Base-by-base conservation (phyloP, 2,329 filamentous ascomycete genomes). In the Fusarium mundagurra region DNA sequence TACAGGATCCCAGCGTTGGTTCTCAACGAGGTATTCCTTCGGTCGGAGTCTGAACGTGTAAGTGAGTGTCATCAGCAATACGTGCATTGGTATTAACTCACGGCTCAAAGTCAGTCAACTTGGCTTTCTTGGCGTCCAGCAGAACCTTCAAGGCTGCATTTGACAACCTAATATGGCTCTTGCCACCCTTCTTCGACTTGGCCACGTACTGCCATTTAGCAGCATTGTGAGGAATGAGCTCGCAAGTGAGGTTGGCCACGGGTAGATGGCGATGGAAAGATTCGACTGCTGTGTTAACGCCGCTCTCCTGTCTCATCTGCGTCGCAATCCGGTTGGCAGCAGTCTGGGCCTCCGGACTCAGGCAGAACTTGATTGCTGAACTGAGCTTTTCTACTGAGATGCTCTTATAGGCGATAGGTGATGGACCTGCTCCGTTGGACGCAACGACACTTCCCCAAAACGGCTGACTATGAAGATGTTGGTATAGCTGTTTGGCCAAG, bases 321-420 rank as follows among this genome's bases (percentile, higher is more conserved):
- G 8, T 13, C 1, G 60, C 41, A 2, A 64, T 48, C 4, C 4
- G 43, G 3, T 34, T 51, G 14, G 65, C 68, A 18, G 71, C 73
- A 5, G 20, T 18, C 6, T 67, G 55, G 1, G 73, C 73, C 20
- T 71, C 53, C 0, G 66, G 64, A 2, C 63, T 65, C 2, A 77
- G 69, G 16, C 71, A 75, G 20, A 73, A 72, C 9, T 29, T 57
- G n/a, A 77, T 77, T 2, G 75, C 76, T 2, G 71, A 45, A 51
- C 58, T 45, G 13, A 77, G 72, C 5, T 75, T 76, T 5, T 76
- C 50, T 7, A 66, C 67, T 1, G 64, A 67, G 8, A 77, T 61
- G 24, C 63, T n/a, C 24, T 61, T 64, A 6, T 74, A 55, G 7
- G 51, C 36, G 8, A 72, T 72, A 0, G 65, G 70, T 2, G 29